Conservation (phyloP, 176 grass and related monocot species). For the Zea luxurians region DNA sequence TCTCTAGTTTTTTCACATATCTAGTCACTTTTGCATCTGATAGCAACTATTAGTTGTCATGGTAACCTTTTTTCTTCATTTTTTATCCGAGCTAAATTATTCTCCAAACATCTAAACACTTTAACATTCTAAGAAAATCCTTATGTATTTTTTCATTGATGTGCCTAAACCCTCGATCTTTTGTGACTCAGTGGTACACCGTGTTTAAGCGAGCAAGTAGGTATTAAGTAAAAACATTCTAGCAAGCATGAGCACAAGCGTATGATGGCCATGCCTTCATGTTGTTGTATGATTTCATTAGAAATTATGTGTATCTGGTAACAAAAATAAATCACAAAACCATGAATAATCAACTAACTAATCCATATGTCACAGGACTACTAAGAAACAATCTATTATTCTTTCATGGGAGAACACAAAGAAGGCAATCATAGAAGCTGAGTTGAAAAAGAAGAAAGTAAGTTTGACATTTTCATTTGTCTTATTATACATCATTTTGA, state of each 20-base stretch:
- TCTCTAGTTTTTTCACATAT: background rate
- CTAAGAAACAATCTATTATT: conserved; percentile 71
- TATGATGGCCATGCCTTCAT: background rate
- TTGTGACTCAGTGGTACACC: background rate
- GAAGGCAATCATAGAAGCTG: conserved; percentile 62
- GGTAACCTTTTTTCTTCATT: background rate
- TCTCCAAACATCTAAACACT: background rate
- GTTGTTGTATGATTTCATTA: background rate
- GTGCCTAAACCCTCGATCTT: background rate
- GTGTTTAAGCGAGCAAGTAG: background rate
- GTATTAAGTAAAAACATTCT: background rate
- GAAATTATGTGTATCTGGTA: background rate
- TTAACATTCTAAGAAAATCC: background rate
- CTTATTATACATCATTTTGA: background rate
- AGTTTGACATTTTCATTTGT: background rate
- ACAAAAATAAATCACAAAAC: conserved; percentile 23
- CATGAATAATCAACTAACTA: background rate
- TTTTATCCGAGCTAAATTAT: background rate
- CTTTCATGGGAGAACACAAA: conserved; percentile 87
- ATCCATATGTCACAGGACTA: conserved; percentile 41
- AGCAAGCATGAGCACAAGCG: background rate
- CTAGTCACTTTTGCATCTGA: background rate
- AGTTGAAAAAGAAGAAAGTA: conserved; percentile 80
- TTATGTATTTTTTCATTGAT: background rate
- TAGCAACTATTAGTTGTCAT: background rate